Evolutionary conservation across 164 flowering plant species (phyloP).

Genomic region (Tetrastigma voinierianum): DNA sequence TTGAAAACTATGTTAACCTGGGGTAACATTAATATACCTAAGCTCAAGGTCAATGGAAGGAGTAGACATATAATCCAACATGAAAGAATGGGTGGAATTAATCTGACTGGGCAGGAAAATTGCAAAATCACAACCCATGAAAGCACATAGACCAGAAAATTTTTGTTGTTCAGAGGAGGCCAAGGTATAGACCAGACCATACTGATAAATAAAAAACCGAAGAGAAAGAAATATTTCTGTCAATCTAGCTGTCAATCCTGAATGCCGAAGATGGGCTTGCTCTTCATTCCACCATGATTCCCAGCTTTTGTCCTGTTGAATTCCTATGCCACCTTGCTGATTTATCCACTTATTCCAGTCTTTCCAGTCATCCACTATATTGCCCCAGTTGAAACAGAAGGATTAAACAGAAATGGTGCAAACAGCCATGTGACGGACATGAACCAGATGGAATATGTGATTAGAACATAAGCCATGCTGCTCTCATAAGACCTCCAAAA

Average conservation of each 20-base stretch:
- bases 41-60: neutral
- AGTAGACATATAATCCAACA: neutral
- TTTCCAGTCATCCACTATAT: conserved; percentile 88
- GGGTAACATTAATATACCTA: neutral
- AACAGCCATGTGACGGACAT: conserved; percentile 86
- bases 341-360: conserved; percentile 96
- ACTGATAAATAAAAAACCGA: conserved; percentile 88
- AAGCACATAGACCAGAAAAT: conserved; percentile 72
- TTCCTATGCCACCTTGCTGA: conserved; percentile 88
- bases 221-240: conserved; percentile 74
- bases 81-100: conserved; percentile 11
- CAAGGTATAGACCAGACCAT: conserved; percentile 93
- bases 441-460: conserved; percentile 91
- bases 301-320: conserved; percentile 91
- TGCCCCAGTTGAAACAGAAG: conserved; percentile 82
- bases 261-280: conserved; percentile 73
- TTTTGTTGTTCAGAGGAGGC: conserved; percentile 67
- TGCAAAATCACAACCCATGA: conserved; percentile 79
- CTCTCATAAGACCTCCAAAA: conserved; percentile 61
- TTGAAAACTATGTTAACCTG: no score
- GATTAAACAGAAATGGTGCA: conserved; percentile 95
- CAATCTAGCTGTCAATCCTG: conserved; percentile 56
- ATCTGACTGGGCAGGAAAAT: conserved; percentile 78
- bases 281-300: conserved; percentile 97
- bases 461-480: conserved; percentile 66